A percentile compares a stretch with the other conserved stretches of the same genome.
These are phyloP conservation scores for Venturia asperata DNA, from an alignment of 2,329 filamentous ascomycete genomes.

Conservation along the genomic window DNA sequence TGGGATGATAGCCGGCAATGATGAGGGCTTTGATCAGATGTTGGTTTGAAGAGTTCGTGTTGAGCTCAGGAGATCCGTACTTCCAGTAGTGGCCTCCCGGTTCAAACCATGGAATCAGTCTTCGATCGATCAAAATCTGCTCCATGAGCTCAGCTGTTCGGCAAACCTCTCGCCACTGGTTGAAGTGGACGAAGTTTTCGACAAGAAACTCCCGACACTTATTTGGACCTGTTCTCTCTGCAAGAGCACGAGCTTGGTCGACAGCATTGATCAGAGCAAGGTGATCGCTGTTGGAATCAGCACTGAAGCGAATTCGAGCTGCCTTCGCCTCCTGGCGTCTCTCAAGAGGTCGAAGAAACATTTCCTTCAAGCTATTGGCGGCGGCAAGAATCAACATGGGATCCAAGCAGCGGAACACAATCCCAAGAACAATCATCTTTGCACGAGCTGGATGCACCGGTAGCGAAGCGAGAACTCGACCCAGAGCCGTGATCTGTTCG, in stretches of 20 bases:
- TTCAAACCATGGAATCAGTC: constrained; percentile 14
- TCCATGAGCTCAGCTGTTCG: not conserved
- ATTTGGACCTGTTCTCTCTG: constrained; percentile 24
- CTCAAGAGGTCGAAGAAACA: constrained; percentile 25
- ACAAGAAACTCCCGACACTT: constrained; percentile 30
- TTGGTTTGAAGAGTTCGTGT: constrained; percentile 39
- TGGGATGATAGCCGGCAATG: constrained; percentile 40
- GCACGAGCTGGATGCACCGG: constrained; percentile 33
- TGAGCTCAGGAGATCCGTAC: constrained; percentile 30
- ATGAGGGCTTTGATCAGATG: constrained; percentile 42
- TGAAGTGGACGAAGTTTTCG: constrained; percentile 28
- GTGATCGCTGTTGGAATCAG: constrained; percentile 40
- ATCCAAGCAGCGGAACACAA: constrained; percentile 47
- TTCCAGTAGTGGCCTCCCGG: not conserved
- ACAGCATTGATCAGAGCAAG: constrained; percentile 31
- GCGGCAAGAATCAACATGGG: constrained; percentile 42
- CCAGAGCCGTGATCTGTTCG: constrained; percentile 42
- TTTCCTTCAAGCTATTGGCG: constrained; percentile 21
- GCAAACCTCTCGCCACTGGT: constrained; percentile 37
- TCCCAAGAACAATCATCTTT: constrained; percentile 45
- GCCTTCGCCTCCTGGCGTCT: constrained; percentile 26
- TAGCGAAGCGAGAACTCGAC: constrained; percentile 36
- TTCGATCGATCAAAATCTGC: constrained; percentile 22
- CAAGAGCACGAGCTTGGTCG: not conserved
- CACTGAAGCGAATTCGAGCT: constrained; percentile 28